Conservation (phyloP, 345 rosid genomes). For the Citrus cavaleriei region DNA sequence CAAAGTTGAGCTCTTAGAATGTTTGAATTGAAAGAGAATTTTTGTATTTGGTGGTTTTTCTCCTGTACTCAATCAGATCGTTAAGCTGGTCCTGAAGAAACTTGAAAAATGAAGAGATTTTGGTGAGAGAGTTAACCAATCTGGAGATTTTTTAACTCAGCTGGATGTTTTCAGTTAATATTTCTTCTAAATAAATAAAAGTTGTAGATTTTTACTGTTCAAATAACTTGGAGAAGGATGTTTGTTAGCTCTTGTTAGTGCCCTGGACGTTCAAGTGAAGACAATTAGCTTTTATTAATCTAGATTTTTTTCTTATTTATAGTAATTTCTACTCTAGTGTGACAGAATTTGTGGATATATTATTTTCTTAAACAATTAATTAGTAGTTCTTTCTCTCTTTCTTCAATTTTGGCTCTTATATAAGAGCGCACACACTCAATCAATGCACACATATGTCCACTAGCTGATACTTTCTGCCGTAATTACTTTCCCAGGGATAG, state of each 20-base stretch:
- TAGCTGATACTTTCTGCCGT: slow-evolving; percentile 17
- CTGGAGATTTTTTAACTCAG: neutral
- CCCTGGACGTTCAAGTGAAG: neutral
- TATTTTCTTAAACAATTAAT: neutral
- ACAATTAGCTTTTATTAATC: neutral
- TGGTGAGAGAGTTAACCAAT: neutral
- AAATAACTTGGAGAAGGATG: neutral
- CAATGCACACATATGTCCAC: neutral
- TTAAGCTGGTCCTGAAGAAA: neutral
- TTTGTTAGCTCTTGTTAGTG: neutral
- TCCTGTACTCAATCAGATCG: neutral
- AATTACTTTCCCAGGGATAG: slow-evolving; percentile 57
- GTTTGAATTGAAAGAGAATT: neutral
- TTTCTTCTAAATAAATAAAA: neutral
- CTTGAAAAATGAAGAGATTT: neutral
- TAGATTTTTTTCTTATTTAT: neutral
- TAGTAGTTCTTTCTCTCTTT: neutral
- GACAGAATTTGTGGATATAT: neutral
- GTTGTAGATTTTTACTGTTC: neutral
- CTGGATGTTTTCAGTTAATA: neutral
- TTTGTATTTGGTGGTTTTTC: neutral
- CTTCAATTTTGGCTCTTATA: neutral
- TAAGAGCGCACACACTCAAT: neutral
- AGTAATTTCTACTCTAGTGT: neutral
- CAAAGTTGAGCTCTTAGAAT: neutral